These are phyloP conservation scores for Colletotrichum limetticola DNA, from an alignment of 2,329 filamentous ascomycete genomes.

Conservation along the genomic window DNA sequence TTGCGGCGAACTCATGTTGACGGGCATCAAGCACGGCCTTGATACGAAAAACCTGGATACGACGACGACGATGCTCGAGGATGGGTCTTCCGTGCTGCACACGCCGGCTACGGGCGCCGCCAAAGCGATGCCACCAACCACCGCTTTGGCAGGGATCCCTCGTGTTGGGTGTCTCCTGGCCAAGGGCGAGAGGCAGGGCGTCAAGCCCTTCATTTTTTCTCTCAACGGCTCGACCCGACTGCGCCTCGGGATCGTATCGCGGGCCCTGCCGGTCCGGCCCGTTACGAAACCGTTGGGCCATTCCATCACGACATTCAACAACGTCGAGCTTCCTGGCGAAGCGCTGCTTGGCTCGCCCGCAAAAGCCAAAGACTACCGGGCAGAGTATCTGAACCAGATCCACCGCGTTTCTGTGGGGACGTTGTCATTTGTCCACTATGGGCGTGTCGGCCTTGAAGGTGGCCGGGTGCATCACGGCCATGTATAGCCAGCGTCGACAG, in stretches of 20 bases:
- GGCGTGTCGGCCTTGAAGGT: constrained; percentile 35
- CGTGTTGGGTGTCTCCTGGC: background rate
- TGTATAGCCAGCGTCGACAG: constrained; percentile 37
- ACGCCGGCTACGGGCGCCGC: background rate
- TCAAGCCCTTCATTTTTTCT: background rate
- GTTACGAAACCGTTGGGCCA: constrained; percentile 40
- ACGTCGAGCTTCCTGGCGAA: constrained; percentile 40
- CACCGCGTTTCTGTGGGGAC: constrained; percentile 40
- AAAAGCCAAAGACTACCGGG: constrained; percentile 34
- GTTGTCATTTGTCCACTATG: constrained; percentile 38
- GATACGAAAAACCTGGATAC: background rate
- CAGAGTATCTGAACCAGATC: constrained; percentile 42
- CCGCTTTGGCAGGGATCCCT: background rate
- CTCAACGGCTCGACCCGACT: constrained; percentile 25
- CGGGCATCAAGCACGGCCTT: background rate
- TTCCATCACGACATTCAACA: constrained; percentile 45
- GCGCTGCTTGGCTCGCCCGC: constrained; percentile 42
- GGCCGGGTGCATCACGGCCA: constrained; percentile 34
- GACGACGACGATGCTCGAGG: background rate
- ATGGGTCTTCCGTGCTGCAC: background rate
- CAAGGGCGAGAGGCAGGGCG: background rate
- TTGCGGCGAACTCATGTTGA: background rate
- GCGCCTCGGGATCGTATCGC: constrained; percentile 41
- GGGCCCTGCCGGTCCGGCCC: constrained; percentile 36
- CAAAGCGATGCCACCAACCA: background rate